Evolutionary conservation across 345 rosid species (phyloP).

Genomic region (Erysimum cheiranthoides): DNA sequence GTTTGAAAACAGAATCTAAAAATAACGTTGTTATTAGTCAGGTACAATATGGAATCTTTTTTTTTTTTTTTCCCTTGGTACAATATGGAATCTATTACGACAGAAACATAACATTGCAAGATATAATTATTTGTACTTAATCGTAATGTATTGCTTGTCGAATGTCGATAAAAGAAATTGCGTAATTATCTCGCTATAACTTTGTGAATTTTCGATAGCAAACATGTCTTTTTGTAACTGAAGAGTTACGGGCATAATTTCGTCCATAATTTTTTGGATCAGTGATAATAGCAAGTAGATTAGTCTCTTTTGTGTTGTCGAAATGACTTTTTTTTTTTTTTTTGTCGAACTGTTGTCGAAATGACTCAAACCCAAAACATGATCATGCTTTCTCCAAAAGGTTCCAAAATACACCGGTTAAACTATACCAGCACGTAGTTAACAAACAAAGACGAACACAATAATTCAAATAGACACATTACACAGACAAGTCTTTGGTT

Average conservation of each 20-base stretch:
- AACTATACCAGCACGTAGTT: not conserved
- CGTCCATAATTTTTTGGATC: not conserved
- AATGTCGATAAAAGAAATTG: too few species aligned
- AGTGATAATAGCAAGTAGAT: not conserved
- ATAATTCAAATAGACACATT: not conserved
- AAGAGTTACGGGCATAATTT: not conserved
- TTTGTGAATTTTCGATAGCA: not conserved
- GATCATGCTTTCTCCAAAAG: not conserved
- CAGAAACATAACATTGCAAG: not conserved
- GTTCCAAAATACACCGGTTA: not conserved
- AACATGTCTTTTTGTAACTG: not conserved
- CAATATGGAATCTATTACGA: not conserved
- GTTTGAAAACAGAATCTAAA: not conserved
- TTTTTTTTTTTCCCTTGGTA: too few species aligned
- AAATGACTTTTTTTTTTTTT: too few species aligned
- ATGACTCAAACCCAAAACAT: not conserved
- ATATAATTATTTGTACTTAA: not conserved
- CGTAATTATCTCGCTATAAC: too few species aligned
- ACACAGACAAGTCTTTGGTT: not conserved
- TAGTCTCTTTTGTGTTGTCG: not conserved
- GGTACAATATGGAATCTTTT: not conserved
- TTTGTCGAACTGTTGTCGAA: not conserved
- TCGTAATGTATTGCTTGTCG: not conserved
- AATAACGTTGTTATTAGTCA: not conserved
- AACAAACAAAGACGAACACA: not conserved